phyloP scores from a whole-genome alignment of 164 flowering plant genomes.

The Nymphaea thermarum region DNA sequence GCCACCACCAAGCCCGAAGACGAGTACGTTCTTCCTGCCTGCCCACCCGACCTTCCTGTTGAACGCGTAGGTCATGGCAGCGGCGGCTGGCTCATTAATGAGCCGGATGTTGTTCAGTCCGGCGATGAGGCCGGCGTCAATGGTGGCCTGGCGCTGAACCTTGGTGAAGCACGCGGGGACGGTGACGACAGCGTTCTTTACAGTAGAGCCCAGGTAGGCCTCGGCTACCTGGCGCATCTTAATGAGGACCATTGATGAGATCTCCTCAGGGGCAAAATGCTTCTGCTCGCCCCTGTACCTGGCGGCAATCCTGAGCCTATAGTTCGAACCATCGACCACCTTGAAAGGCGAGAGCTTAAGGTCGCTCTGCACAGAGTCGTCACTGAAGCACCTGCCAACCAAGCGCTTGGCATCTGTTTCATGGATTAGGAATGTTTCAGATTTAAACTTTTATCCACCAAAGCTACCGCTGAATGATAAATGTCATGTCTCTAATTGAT shows the following conservation, averaged over 20 bases:
- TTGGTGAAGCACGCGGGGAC: conserved; percentile 9
- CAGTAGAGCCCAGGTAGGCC: conserved; percentile 7
- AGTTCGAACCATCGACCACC: conserved; percentile 24
- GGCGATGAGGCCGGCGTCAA: conserved; percentile 9
- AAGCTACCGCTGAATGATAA: no score
- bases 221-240: conserved; percentile 12
- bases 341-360: conserved; percentile 34
- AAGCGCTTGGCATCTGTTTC: conserved; percentile 33
- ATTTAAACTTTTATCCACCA: no score
- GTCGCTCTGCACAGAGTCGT: conserved; percentile 29
- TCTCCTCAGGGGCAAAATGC: conserved; percentile 27
- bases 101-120: conserved; percentile 8
- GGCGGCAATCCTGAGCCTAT: conserved; percentile 33
- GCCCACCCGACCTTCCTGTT: not conserved
- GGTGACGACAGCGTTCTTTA: conserved; percentile 11
- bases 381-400: conserved; percentile 33
- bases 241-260: conserved; percentile 18
- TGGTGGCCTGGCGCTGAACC: conserved; percentile 8
- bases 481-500: no score
- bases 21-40: conserved; percentile 1
- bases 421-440: no score
- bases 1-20: conserved; percentile 44
- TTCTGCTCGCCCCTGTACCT: conserved; percentile 24
- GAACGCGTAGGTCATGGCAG: conserved; percentile 4
- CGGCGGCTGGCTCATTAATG: conserved; percentile 6